A percentile compares a stretch with the other conserved stretches of the same genome.
phyloP scores from a whole-genome alignment of 495 filamentous ascomycete genomes.

The Articulospora tetracladia region DNA sequence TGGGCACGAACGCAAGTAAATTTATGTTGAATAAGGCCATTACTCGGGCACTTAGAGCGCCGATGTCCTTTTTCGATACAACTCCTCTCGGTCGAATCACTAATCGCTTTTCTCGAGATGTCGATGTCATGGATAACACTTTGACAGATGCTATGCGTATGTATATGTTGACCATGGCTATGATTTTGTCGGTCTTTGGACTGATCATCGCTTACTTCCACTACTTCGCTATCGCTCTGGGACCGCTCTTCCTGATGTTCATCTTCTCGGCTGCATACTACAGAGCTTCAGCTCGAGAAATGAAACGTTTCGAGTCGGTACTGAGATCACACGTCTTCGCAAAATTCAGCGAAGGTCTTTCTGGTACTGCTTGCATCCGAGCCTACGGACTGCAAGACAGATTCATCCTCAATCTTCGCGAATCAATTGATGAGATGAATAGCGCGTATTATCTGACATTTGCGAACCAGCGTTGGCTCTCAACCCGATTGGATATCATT shows the following conservation, averaged over 20 bases:
- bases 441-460: constrained; percentile 92
- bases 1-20: constrained; percentile 76
- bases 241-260: constrained; percentile 76
- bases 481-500: constrained; percentile 77
- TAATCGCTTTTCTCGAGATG: constrained; percentile 94
- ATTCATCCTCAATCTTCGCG: constrained; percentile 64
- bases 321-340: constrained; percentile 84
- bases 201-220: constrained; percentile 91
- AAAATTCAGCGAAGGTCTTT: constrained; percentile 85
- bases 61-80: constrained; percentile 97
- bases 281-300: constrained; percentile 82
- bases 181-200: constrained; percentile 74
- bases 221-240: constrained; percentile 88
- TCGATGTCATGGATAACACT: constrained; percentile 93
- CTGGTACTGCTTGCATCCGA: constrained; percentile 77
- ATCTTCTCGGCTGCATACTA: constrained; percentile 84
- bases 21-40: constrained; percentile 84
- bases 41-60: constrained; percentile 74
- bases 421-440: constrained; percentile 84
- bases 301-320: constrained; percentile 90
- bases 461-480: constrained; percentile 90
- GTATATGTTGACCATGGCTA: constrained; percentile 81
- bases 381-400: constrained; percentile 78
- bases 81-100: constrained; percentile 95
- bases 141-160: constrained; percentile 88